These are phyloP conservation scores for Neospora caninum DNA, from an alignment of 169 alveolate species.

Conservation along the genomic window DNA sequence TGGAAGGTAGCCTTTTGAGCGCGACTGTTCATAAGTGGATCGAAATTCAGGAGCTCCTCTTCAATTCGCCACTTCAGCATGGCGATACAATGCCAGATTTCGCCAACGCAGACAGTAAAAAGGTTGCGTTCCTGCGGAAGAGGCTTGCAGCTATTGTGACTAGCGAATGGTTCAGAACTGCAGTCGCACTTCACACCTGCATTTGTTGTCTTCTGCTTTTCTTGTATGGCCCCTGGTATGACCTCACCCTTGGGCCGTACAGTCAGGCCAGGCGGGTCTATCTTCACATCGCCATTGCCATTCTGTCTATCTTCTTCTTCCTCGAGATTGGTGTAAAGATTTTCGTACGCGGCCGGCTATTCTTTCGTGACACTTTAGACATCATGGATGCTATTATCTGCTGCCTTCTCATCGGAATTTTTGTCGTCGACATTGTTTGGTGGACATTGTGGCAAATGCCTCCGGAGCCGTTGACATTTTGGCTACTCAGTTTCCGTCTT, in stretches of 20 bases:
- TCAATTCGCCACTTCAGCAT: conserved; percentile 29
- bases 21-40: conserved; percentile 68
- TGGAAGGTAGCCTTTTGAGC: conserved; percentile 60
- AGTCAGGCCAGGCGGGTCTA: background rate
- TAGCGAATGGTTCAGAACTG: background rate
- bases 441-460: background rate
- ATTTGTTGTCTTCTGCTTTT: conserved; percentile 15
- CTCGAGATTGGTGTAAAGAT: background rate
- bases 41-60: conserved; percentile 55
- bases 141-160: conserved; percentile 13
- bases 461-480: background rate
- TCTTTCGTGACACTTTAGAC: conserved; percentile 14
- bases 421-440: background rate
- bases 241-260: background rate
- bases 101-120: background rate
- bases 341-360: conserved; percentile 10
- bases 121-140: background rate
- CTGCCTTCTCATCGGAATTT: background rate
- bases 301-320: background rate
- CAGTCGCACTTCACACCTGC: background rate
- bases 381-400: background rate
- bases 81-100: conserved; percentile 36
- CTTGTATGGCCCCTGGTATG: conserved; percentile 40
- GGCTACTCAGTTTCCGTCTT: conserved; percentile 65
- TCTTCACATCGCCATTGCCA: background rate